Percentiles rank a stretch among this genome's conserved stretches.
Conservation (phyloP, 2,329 filamentous ascomycete genomes). For the Bertia moriformis region DNA sequence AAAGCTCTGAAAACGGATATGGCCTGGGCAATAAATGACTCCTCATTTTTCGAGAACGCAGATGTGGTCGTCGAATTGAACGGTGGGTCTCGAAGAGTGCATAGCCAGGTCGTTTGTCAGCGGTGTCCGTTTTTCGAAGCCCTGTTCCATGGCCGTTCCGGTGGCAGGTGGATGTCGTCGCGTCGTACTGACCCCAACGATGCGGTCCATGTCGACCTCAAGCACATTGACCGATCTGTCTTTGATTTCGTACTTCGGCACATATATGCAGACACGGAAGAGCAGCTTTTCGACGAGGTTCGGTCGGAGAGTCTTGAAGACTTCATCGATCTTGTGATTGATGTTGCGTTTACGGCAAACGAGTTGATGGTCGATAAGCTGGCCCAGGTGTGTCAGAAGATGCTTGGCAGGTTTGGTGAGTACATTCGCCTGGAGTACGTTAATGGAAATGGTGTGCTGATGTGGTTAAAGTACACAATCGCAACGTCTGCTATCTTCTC, state of each 20-base stretch:
- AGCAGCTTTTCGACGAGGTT: neutral
- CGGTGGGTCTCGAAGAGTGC: neutral
- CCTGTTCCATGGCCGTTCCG: neutral
- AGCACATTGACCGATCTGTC: neutral
- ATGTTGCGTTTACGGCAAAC: neutral
- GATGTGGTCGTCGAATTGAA: neutral
- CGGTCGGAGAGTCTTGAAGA: neutral
- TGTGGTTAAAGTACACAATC: no score
- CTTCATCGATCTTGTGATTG: neutral
- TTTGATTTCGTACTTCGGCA: neutral
- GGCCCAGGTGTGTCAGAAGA: neutral
- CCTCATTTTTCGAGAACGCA: neutral
- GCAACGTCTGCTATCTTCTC: neutral
- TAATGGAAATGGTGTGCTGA: no score
- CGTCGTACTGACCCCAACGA: neutral
- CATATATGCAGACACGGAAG: neutral
- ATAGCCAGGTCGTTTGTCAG: neutral
- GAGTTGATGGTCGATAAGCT: neutral
- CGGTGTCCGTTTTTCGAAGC: neutral
- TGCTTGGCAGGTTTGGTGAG: neutral
- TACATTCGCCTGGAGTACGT: no score
- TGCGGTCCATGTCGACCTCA: neutral
- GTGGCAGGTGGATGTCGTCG: neutral
- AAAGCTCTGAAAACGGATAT: neutral
- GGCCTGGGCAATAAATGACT: neutral